Percentiles rank a stretch among this genome's conserved stretches.
Conservation (phyloP, 2,329 filamentous ascomycete species). For the Colletotrichum lupini region DNA sequence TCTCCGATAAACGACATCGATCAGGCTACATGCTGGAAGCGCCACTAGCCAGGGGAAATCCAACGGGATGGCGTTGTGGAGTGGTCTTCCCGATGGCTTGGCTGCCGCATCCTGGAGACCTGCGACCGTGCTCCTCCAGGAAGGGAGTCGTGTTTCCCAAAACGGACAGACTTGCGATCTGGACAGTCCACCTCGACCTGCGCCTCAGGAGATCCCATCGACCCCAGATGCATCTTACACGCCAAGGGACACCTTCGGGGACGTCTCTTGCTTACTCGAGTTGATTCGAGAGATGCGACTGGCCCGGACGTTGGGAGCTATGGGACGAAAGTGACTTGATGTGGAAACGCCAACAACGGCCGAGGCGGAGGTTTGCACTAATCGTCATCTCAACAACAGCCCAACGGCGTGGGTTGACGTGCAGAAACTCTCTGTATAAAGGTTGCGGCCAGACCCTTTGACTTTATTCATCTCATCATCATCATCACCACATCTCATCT, state of each 20-base stretch:
- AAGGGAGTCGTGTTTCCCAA: conserved; percentile 30
- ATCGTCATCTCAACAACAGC: conserved; percentile 18
- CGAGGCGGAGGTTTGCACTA: conserved; percentile 17
- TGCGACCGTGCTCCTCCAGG: conserved; percentile 28
- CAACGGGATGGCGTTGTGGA: not conserved
- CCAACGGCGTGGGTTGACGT: conserved; percentile 1
- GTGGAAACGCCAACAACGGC: conserved; percentile 8
- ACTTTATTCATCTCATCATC: conserved; percentile 14
- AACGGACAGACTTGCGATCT: conserved; percentile 35
- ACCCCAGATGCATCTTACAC: conserved; percentile 21
- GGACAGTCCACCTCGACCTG: conserved; percentile 10
- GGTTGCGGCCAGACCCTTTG: conserved; percentile 1
- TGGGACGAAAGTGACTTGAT: conserved; percentile 6
- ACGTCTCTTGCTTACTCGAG: not conserved
- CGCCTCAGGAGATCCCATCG: conserved; percentile 12
- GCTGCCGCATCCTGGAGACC: conserved; percentile 11
- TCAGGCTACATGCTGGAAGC: not conserved
- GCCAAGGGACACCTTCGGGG: conserved; percentile 15
- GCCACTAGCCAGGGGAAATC: not conserved
- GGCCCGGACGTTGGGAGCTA: conserved; percentile 5
- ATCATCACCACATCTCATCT: not conserved
- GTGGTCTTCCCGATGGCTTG: conserved; percentile 20
- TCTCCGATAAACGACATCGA: conserved; percentile 26
- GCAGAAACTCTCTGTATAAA: conserved; percentile 29
- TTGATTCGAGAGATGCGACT: conserved; percentile 20